Percentiles rank a stretch among this genome's conserved stretches.
Evolutionary conservation across 495 filamentous ascomycete genomes (phyloP).

Genomic region (Aspergillus haitiensis): DNA sequence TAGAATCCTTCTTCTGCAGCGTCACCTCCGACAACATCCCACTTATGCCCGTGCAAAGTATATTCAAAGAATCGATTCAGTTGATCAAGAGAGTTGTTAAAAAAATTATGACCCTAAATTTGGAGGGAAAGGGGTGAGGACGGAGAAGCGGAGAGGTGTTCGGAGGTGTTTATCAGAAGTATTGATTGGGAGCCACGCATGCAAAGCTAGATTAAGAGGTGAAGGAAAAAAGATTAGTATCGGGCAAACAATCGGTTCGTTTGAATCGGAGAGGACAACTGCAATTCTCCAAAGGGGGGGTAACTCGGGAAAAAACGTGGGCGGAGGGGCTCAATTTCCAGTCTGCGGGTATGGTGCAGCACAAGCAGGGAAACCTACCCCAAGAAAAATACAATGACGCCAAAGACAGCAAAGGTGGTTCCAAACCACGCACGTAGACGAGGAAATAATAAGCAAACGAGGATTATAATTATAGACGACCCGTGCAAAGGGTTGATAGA

Average conservation of each 20-base stretch:
- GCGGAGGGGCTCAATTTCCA: constrained; percentile 24
- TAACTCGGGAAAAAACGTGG: constrained; percentile 16
- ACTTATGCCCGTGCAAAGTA: constrained; percentile 24
- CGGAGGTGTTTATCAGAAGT: constrained; percentile 19
- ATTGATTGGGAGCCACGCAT: constrained; percentile 12
- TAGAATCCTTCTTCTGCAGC: constrained; percentile 22
- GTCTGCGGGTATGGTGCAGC: constrained; percentile 8
- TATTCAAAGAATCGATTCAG: constrained; percentile 7
- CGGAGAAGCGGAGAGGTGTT: neutral
- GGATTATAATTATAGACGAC: neutral
- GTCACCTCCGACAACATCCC: constrained; percentile 38
- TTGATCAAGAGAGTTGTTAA: neutral
- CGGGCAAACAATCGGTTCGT: constrained; percentile 14
- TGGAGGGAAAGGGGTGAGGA: constrained; percentile 2
- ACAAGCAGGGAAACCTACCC: constrained; percentile 20
- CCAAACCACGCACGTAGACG: neutral
- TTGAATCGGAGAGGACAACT: constrained; percentile 6
- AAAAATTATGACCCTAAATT: constrained; percentile 1
- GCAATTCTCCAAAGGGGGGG: constrained; percentile 12
- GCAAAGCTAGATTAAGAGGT: constrained; percentile 19
- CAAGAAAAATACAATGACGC: constrained; percentile 18
- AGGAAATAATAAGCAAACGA: constrained; percentile 3
- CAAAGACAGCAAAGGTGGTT: neutral
- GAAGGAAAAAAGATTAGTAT: constrained; percentile 13
- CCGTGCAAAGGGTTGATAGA: neutral